Evolutionary conservation across 441 rosid species (phyloP).

Genomic region (Erodium chrysanthum): DNA sequence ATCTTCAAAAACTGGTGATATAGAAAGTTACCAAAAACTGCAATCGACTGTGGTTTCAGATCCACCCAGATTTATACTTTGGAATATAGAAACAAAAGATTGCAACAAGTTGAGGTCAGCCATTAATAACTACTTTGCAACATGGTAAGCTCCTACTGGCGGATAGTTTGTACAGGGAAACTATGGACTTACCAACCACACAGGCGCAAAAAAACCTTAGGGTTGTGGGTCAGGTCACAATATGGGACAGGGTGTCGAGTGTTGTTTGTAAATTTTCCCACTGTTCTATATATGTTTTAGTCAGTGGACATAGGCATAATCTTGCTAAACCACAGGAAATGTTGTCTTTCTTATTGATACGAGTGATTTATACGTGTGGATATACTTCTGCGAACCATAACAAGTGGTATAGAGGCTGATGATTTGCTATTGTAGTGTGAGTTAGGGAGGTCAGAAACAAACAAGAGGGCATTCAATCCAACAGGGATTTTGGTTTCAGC

Average conservation of each 20-base stretch:
- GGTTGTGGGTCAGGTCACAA: not conserved
- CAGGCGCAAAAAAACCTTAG: not conserved
- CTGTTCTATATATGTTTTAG: not conserved
- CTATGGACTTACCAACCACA: not conserved
- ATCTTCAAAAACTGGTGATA: not conserved
- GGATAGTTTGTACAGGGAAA: not conserved
- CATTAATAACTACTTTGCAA: not conserved
- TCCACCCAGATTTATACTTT: not conserved
- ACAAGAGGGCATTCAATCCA: no score
- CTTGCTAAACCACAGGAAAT: not conserved
- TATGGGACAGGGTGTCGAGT: not conserved
- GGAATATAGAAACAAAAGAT: not conserved
- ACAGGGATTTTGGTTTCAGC: no score
- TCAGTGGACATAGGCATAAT: not conserved
- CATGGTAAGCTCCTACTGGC: not conserved
- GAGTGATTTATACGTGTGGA: not conserved
- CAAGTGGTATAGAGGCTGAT: no score
- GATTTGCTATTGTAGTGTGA: no score
- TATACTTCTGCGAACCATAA: no score
- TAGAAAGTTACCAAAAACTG: not conserved
- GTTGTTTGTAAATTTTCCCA: not conserved
- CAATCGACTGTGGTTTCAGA: not conserved
- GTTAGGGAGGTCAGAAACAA: no score
- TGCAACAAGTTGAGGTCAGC: not conserved
- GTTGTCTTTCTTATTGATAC: not conserved